Evolutionary conservation across 2,329 filamentous ascomycete genomes (phyloP), one percentile per base, ranked within the genome.

Genomic region (Magnaporthiopsis incrustans): DNA sequence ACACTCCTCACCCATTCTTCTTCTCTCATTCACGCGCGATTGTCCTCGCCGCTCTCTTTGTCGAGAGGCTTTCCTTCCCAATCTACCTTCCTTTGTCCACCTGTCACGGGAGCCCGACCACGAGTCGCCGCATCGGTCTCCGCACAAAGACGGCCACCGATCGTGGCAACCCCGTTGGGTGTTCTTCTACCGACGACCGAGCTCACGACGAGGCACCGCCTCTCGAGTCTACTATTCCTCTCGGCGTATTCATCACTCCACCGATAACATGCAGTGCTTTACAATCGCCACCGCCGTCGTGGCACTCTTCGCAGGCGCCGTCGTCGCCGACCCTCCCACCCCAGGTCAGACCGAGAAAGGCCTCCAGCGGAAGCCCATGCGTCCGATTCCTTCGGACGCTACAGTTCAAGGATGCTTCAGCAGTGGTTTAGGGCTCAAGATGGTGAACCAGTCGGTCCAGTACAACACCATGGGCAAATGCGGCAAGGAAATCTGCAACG

Each of bases 381-480:
- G 69, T 1, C 79, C 82, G 0, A 68, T 71, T 4, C 67, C 72
- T 6, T 73, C 75, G n/a, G 70, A 74, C 11, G 68, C 74, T 58
- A 79, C 77, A 2, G 77, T 79, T 1, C 80, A 84, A 27, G 84
- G 84, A 25, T 86, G 84, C 71, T 86, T 75, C 71, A 75, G 71
- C 4, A 78, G 77, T 0, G 66, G 70, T 0, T 81, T 79, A 65
- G 77, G 79, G 59, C 73, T 80, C 60, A 69, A 65, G 6, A 59
- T 70, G 33, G 66, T 57, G n/a, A 68, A 70, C 65, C 63, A 63
- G 1, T 68, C 59, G 0, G 66, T 69, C 22, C 18, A 68, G 0
- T 80, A 69, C 67, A 78, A 78, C 70, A 71, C 74, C 3, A 77
- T 76, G 15, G 81, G 81, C 63, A 66, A 68, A 15, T 86, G 84